Conservation (phyloP, 306 rosid genomes). For the Vicia sativa region DNA sequence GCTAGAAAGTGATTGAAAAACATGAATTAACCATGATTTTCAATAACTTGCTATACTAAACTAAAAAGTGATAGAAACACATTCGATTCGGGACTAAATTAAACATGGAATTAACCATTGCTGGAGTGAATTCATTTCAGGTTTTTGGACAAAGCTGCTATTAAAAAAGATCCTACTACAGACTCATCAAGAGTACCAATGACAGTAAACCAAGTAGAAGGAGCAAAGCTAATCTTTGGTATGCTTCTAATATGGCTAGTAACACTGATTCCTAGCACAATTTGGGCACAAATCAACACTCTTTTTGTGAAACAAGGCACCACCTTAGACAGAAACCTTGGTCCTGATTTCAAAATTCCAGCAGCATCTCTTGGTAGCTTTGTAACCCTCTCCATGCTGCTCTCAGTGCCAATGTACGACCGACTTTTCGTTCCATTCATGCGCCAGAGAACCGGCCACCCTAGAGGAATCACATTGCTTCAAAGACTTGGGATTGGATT, state of each 20-base stretch:
- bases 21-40: not conserved
- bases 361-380: slow-evolving; percentile 77
- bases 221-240: slow-evolving; percentile 72
- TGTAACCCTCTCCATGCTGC: slow-evolving; percentile 74
- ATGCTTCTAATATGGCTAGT: slow-evolving; percentile 69
- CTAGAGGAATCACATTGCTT: slow-evolving; percentile 85
- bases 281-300: slow-evolving; percentile 82
- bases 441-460: slow-evolving; percentile 64
- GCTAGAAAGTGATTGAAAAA: not conserved
- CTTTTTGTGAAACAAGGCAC: slow-evolving; percentile 92
- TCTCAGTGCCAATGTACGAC: slow-evolving; percentile 79
- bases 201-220: slow-evolving; percentile 89
- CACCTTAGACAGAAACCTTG: slow-evolving; percentile 69
- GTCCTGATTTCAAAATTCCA: slow-evolving; percentile 66
- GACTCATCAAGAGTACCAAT: slow-evolving; percentile 46
- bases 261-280: slow-evolving; percentile 75
- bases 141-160: slow-evolving; percentile 60
- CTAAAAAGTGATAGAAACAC: too few species aligned
- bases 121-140: slow-evolving; percentile 26
- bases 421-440: slow-evolving; percentile 66
- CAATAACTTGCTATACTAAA: not conserved
- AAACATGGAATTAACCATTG: slow-evolving; percentile 3
- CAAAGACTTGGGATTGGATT: slow-evolving; percentile 89
- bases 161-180: slow-evolving; percentile 24
- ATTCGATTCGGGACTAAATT: not conserved